phyloP scores from a whole-genome alignment of 1,139 yeast species.

The Magnusiomyces fungicola region DNA sequence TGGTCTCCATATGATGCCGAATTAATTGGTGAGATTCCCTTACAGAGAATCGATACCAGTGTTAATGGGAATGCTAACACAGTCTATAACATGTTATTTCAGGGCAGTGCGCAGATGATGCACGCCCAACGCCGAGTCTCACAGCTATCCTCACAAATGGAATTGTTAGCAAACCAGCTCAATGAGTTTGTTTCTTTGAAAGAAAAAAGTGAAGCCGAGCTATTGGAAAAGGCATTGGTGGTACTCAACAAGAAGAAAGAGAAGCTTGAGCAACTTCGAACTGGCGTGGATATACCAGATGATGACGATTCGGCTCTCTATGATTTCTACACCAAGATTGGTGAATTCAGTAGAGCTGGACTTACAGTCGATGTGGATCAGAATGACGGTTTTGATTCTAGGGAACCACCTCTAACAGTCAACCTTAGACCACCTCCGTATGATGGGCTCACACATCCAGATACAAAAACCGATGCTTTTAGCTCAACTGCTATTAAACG shows the following conservation, averaged over 20 bases:
- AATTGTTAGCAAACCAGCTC: constrained; percentile 8
- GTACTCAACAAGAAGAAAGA: constrained; percentile 27
- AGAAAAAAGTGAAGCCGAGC: constrained; percentile 18
- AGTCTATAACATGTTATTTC: constrained; percentile 6
- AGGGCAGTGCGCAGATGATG: constrained; percentile 9
- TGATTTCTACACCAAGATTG: constrained; percentile 11
- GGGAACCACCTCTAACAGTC: too few relatives aligned
- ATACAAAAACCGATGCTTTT: too few relatives aligned
- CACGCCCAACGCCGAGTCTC: constrained; percentile 2
- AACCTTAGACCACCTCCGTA: too few relatives aligned
- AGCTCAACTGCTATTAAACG: too few relatives aligned
- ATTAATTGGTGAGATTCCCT: constrained; percentile 1
- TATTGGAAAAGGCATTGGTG: constrained; percentile 23
- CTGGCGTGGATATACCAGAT: constrained; percentile 17
- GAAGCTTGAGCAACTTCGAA: constrained; percentile 17
- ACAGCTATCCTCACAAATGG: constrained; percentile 4
- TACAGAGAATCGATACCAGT: neutral
- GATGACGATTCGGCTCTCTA: constrained; percentile 19
- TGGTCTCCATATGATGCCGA: constrained; percentile 4
- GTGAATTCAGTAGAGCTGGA: constrained; percentile 3
- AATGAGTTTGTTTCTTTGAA: constrained; percentile 19
- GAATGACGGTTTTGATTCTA: too few relatives aligned
- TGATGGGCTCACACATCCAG: too few relatives aligned
- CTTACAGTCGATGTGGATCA: neutral
- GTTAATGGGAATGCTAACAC: neutral